Conservation (phyloP, 2,329 filamentous ascomycete species). For the Ceratocystiopsis sp. region DNA sequence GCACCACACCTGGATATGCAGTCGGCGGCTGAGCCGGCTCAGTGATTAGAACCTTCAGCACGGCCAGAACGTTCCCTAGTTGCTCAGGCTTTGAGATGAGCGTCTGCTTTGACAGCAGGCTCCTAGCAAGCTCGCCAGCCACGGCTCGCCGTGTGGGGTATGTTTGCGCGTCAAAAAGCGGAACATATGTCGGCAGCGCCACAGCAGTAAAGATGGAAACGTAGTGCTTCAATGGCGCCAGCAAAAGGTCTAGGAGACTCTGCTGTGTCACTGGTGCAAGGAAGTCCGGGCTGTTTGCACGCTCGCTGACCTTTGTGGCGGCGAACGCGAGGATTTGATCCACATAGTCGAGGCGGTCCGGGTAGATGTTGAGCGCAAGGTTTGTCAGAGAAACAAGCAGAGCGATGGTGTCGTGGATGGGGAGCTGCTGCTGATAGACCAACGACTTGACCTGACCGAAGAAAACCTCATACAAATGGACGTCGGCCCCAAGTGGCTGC, state of each 20-base stretch:
- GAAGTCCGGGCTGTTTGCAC: slow-evolving; percentile 86
- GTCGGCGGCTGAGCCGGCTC: slow-evolving; percentile 69
- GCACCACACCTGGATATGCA: slow-evolving; percentile 31
- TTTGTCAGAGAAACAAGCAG: slow-evolving; percentile 87
- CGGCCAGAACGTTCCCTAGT: slow-evolving; percentile 74
- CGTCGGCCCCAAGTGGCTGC: slow-evolving; percentile 45
- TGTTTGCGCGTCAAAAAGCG: slow-evolving; percentile 76
- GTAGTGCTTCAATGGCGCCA: slow-evolving; percentile 79
- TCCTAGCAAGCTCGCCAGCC: slow-evolving; percentile 72
- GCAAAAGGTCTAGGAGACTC: slow-evolving; percentile 75
- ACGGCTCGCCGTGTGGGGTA: slow-evolving; percentile 85
- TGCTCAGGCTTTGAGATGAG: slow-evolving; percentile 61
- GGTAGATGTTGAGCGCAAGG: slow-evolving; percentile 89
- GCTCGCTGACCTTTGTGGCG: slow-evolving; percentile 68
- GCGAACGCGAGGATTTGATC: slow-evolving; percentile 88
- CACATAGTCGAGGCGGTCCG: slow-evolving; percentile 80
- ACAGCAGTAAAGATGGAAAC: slow-evolving; percentile 91
- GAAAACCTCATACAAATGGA: slow-evolving; percentile 93
- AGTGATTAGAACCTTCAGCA: slow-evolving; percentile 80
- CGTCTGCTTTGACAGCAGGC: slow-evolving; percentile 67
- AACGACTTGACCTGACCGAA: slow-evolving; percentile 90
- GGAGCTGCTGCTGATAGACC: slow-evolving; percentile 76
- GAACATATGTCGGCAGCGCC: slow-evolving; percentile 79
- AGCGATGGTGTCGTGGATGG: slow-evolving; percentile 88
- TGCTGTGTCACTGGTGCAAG: slow-evolving; percentile 78